These are phyloP conservation scores for Symbiotaphrina buchneri DNA, from an alignment of 495 filamentous ascomycete genomes.

Conservation along the genomic window DNA sequence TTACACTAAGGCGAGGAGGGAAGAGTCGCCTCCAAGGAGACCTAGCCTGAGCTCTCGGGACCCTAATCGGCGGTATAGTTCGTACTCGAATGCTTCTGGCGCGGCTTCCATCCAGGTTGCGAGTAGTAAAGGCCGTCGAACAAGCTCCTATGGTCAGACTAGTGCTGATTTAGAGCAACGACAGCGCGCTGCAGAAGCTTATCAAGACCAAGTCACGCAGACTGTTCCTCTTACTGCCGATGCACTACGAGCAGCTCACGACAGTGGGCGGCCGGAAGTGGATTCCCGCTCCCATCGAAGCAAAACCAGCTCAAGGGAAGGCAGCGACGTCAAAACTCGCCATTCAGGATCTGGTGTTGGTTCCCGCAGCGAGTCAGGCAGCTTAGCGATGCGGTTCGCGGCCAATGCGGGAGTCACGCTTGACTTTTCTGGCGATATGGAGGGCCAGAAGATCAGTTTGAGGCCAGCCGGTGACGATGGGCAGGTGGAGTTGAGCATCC, in stretches of 20 bases:
- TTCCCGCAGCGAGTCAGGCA: not conserved
- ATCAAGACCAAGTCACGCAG: not conserved
- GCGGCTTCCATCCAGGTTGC: not conserved
- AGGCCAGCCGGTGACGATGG: not conserved
- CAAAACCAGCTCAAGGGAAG: not conserved
- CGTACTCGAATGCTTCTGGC: not conserved
- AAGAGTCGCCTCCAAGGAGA: not conserved
- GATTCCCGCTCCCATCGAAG: not conserved
- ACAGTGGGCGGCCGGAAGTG: not conserved
- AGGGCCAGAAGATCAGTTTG: not conserved
- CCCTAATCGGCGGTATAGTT: not conserved
- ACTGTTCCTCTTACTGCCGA: not conserved
- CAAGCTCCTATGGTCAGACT: not conserved
- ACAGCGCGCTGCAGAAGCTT: not conserved
- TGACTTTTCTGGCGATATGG: not conserved
- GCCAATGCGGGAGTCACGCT: not conserved
- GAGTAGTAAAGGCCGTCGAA: not conserved
- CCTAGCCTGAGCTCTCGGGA: not conserved
- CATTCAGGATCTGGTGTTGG: not conserved
- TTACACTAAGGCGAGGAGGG: not conserved
- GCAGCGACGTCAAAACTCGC: not conserved
- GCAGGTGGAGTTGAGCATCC: not conserved
- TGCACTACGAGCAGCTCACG: not conserved
- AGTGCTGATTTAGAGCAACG: not conserved
- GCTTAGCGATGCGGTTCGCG: not conserved